A percentile compares a stretch with the other conserved stretches of the same genome.
Evolutionary conservation across 805 yeast species (phyloP).

Genomic region (Yarrowia osloensis): DNA sequence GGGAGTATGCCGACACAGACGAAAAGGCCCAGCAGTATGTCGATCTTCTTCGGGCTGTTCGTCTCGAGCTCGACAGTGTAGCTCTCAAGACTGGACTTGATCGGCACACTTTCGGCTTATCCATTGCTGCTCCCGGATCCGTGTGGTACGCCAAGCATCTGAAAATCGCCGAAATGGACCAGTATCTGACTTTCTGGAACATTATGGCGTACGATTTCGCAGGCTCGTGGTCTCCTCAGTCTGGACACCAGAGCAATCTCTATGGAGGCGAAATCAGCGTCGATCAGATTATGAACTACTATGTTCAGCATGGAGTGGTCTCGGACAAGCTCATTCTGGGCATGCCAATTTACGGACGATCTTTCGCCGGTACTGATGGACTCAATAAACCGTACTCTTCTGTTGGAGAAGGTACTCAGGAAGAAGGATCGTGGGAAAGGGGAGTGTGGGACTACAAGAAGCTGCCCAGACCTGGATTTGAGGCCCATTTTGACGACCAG

Average conservation of each 20-base stretch:
- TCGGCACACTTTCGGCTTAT: constrained; percentile 49
- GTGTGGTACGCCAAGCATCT: constrained; percentile 49
- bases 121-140: constrained; percentile 79
- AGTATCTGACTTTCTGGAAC: constrained; percentile 69
- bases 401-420: constrained; percentile 44
- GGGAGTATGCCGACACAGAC: constrained; percentile 76
- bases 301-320: constrained; percentile 49
- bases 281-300: constrained; percentile 51
- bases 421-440: constrained; percentile 45
- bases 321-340: constrained; percentile 68
- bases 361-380: constrained; percentile 49
- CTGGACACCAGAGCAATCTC: constrained; percentile 73
- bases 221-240: constrained; percentile 69
- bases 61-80: constrained; percentile 46
- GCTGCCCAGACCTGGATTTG: constrained; percentile 51
- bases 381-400: constrained; percentile 51
- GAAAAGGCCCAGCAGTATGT: constrained; percentile 52
- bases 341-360: constrained; percentile 82
- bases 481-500: constrained; percentile 54
- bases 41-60: constrained; percentile 47
- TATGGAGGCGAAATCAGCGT: constrained; percentile 52
- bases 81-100: constrained; percentile 41
- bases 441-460: constrained; percentile 58
- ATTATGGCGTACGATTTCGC: constrained; percentile 89
- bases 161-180: constrained; percentile 57